Percentiles rank a stretch among this genome's conserved stretches.
phyloP scores from a whole-genome alignment of 2,329 filamentous ascomycete species.

The Macrophomina phaseolina region DNA sequence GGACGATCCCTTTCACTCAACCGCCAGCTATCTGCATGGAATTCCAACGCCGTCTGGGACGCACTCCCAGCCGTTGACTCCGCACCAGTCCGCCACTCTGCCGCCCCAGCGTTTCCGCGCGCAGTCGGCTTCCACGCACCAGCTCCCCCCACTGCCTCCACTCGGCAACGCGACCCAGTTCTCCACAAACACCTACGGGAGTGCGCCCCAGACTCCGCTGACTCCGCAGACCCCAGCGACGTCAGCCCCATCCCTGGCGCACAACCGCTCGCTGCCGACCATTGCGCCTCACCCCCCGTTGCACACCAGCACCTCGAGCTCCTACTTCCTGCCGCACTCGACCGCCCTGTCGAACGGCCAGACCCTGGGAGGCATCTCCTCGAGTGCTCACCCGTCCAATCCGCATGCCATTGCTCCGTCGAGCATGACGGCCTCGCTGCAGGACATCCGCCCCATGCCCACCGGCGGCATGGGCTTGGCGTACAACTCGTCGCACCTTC shows the following conservation, averaged over 20 bases:
- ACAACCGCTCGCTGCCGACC: constrained; percentile 40
- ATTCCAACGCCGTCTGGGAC: constrained; percentile 27
- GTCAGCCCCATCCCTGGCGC: constrained; percentile 37
- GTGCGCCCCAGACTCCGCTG: constrained; percentile 38
- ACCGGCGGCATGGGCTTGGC: constrained; percentile 46
- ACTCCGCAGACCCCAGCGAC: constrained; percentile 40
- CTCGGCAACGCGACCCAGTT: constrained; percentile 28
- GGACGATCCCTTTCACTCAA: constrained; percentile 28
- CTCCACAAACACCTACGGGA: constrained; percentile 29
- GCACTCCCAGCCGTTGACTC: constrained; percentile 28
- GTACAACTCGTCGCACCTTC: constrained; percentile 42
- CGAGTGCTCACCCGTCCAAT: constrained; percentile 43
- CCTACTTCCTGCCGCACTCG: constrained; percentile 40
- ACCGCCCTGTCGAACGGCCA: constrained; percentile 42
- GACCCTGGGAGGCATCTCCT: constrained; percentile 40
- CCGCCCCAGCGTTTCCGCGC: constrained; percentile 28
- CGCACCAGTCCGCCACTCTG: constrained; percentile 25
- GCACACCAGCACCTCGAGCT: constrained; percentile 45
- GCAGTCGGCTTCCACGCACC: constrained; percentile 27
- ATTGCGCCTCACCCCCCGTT: constrained; percentile 43
- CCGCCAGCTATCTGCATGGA: constrained; percentile 26
- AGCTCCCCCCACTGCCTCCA: constrained; percentile 29
- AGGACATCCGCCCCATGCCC: constrained; percentile 49
- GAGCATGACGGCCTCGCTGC: constrained; percentile 39
- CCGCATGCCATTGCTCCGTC: constrained; percentile 37